Percentiles rank a stretch among this genome's conserved stretches.
These are phyloP conservation scores for Gigaspora rosea DNA, from an alignment of 192 early-diverging fungal species.

Conservation along the genomic window DNA sequence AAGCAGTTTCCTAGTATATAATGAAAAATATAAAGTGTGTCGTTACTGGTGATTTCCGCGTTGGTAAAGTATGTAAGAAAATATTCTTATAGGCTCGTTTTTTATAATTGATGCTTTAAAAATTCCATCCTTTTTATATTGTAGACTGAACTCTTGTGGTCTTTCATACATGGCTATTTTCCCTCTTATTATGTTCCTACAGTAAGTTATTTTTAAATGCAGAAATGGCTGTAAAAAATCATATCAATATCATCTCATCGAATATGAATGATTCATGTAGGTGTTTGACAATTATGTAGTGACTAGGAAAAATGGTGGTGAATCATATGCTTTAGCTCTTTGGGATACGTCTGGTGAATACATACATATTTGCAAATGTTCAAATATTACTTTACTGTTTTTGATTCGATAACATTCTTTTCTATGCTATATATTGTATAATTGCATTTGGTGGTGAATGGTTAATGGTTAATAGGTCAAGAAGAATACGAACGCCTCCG, in stretches of 20 bases:
- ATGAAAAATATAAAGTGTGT: constrained; percentile 86
- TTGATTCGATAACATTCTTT: neutral
- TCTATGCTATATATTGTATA: neutral
- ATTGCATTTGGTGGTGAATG: neutral
- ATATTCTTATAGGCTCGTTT: neutral
- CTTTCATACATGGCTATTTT: constrained; percentile 95
- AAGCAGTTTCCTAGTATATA: constrained; percentile 1
- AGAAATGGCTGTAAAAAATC: neutral
- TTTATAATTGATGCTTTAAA: neutral
- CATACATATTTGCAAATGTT: neutral
- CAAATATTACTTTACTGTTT: neutral
- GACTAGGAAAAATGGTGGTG: constrained; percentile 97
- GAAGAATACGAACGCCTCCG: constrained; percentile 95
- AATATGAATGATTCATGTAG: constrained; percentile 28
- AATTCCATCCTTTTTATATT: neutral
- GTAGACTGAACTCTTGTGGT: constrained; percentile 91
- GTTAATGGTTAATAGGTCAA: constrained; percentile 64
- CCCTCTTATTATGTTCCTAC: constrained; percentile 96
- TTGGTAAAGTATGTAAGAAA: constrained; percentile 58
- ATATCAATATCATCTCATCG: no score
- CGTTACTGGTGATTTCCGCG: constrained; percentile 76
- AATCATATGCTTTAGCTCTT: constrained; percentile 92
- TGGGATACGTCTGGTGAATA: constrained; percentile 86
- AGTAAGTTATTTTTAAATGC: constrained; percentile 52
- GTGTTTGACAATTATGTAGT: constrained; percentile 98